Percentiles rank a stretch among this genome's conserved stretches.
Conservation (phyloP, 1,284 basidiomycete species). For the Tilletia caries region DNA sequence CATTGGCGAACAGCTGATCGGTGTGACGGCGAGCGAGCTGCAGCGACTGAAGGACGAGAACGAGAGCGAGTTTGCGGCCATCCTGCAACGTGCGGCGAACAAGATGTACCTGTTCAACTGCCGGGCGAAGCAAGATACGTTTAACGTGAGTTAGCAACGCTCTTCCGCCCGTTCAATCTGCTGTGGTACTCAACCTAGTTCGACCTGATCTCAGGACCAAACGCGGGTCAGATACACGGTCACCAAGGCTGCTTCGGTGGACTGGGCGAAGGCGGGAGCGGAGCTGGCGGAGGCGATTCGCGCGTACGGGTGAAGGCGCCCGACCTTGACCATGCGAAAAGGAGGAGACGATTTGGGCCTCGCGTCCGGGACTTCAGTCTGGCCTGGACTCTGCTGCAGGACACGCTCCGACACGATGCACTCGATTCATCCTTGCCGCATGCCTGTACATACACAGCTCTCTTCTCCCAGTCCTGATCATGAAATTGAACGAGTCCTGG, state of each 20-base stretch:
- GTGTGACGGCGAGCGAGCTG: constrained; percentile 76
- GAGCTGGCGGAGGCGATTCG: constrained; percentile 44
- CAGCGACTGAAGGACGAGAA: constrained; percentile 69
- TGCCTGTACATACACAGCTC: no score
- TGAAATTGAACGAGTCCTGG: no score
- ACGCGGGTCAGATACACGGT: constrained; percentile 48
- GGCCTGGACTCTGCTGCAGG: not conserved
- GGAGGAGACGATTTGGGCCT: not conserved
- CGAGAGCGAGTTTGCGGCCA: constrained; percentile 64
- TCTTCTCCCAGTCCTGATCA: no score
- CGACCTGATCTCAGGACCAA: constrained; percentile 26
- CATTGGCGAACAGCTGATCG: constrained; percentile 69
- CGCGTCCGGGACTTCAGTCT: not conserved
- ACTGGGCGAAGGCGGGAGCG: constrained; percentile 43
- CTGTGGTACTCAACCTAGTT: not conserved
- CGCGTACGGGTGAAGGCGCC: constrained; percentile 9
- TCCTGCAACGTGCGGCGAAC: constrained; percentile 68
- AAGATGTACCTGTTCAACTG: constrained; percentile 78
- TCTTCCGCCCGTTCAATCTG: not conserved
- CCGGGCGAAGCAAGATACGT: constrained; percentile 66
- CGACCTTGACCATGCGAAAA: not conserved
- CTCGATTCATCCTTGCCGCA: no score
- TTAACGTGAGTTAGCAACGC: constrained; percentile 32
- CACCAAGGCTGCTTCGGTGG: constrained; percentile 32
- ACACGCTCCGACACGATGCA: no score